Evolutionary conservation across 2,329 filamentous ascomycete genomes (phyloP).

Genomic region (Myriosclerotinia duriaeana): DNA sequence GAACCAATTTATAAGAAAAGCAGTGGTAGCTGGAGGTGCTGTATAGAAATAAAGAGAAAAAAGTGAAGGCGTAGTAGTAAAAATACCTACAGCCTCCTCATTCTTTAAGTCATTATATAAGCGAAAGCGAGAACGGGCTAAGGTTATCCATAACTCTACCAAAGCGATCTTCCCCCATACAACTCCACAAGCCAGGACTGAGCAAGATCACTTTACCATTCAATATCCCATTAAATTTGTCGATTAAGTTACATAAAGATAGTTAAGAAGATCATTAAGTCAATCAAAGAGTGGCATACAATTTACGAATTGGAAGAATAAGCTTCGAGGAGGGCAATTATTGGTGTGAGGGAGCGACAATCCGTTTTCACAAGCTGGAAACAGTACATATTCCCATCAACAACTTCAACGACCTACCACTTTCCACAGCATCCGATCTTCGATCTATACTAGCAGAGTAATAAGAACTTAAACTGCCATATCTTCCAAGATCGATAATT

Average conservation of each 20-base stretch:
- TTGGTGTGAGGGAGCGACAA: slow-evolving; percentile 3
- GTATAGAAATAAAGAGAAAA: slow-evolving; percentile 12
- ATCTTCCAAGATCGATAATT: slow-evolving; percentile 5
- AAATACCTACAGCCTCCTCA: not conserved
- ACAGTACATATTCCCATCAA: not conserved
- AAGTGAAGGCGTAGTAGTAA: not conserved
- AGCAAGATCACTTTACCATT: slow-evolving; percentile 6
- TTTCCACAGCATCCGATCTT: slow-evolving; percentile 6
- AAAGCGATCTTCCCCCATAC: slow-evolving; percentile 33
- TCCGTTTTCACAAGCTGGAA: slow-evolving; percentile 4
- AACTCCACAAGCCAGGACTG: slow-evolving; percentile 33
- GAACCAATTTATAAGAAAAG: not conserved
- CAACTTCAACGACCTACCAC: not conserved
- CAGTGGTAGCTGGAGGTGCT: too few species aligned
- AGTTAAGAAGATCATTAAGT: slow-evolving; percentile 12
- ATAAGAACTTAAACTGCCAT: not conserved
- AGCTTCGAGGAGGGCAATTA: slow-evolving; percentile 3
- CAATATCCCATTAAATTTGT: slow-evolving; percentile 11
- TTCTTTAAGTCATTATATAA: slow-evolving; percentile 27
- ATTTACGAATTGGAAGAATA: slow-evolving; percentile 2
- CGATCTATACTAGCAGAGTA: not conserved
- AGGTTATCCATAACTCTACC: slow-evolving; percentile 32
- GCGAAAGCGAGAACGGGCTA: slow-evolving; percentile 26
- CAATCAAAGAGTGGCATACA: slow-evolving; percentile 16
- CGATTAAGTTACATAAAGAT: slow-evolving; percentile 24